Percentiles rank a stretch among this genome's conserved stretches.
Evolutionary conservation across 225 moss, liverwort and hornwort species (phyloP).

Genomic region (Neckera pumila): DNA sequence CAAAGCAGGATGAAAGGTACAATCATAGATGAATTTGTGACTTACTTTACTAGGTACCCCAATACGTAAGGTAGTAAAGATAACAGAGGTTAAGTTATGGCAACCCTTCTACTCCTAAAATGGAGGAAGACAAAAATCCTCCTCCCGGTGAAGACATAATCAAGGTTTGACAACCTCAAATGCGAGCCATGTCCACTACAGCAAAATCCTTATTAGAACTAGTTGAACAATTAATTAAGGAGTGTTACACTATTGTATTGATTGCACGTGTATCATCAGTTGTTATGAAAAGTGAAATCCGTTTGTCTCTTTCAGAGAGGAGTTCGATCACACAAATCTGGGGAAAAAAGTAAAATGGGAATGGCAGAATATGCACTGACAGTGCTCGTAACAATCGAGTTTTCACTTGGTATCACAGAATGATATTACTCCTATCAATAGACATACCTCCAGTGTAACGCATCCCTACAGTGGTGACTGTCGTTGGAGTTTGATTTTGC

Average conservation of each 20-base stretch:
- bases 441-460: not conserved
- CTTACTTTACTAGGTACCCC: not conserved
- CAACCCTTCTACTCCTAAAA: no score
- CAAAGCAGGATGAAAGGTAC: not conserved
- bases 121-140: not conserved
- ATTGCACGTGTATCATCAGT: not conserved
- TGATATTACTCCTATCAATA: not conserved
- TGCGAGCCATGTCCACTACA: not conserved
- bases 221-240: not conserved
- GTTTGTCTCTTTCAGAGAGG: not conserved
- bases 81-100: not conserved
- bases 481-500: not conserved
- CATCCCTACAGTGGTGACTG: not conserved
- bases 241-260: not conserved
- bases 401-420: not conserved
- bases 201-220: not conserved
- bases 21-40: no score
- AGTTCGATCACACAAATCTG: not conserved
- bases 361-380: not conserved
- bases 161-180: not conserved
- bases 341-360: not conserved
- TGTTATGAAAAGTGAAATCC: not conserved
- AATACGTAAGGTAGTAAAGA: not conserved
- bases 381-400: not conserved
- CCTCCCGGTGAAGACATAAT: not conserved